These are phyloP conservation scores for Salvia rosmarinus DNA, from an alignment of 257 asterid species.

Conservation along the genomic window DNA sequence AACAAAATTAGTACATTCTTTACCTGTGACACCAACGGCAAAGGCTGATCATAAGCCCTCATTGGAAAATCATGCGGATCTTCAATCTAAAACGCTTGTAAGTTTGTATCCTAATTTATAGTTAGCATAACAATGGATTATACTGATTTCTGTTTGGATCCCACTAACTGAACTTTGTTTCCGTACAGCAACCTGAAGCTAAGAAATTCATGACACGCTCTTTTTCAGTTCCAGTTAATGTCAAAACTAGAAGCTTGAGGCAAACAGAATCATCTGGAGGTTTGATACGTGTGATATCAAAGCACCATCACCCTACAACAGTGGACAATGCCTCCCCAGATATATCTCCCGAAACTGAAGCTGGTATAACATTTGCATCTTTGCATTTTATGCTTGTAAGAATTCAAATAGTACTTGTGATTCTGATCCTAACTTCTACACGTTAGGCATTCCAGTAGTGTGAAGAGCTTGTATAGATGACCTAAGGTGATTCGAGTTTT, in stretches of 20 bases:
- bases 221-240: constrained; percentile 83
- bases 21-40: constrained; percentile 78
- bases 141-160: constrained; percentile 5
- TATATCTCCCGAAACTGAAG: constrained; percentile 51
- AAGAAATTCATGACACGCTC: constrained; percentile 71
- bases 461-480: constrained; percentile 13
- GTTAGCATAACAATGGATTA: constrained; percentile 8
- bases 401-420: neutral
- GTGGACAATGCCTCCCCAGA: constrained; percentile 55
- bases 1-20: constrained; percentile 64
- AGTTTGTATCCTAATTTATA: constrained; percentile 34
- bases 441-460: constrained; percentile 10
- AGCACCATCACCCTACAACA: constrained; percentile 47
- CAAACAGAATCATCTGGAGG: constrained; percentile 71
- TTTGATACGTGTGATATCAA: constrained; percentile 83
- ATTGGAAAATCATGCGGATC: constrained; percentile 48
- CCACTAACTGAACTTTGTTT: constrained; percentile 38
- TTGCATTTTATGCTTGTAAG: neutral
- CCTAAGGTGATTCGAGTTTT: neutral
- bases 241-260: constrained; percentile 72
- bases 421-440: constrained; percentile 13
- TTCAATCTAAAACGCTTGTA: constrained; percentile 52
- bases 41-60: constrained; percentile 46
- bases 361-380: constrained; percentile 48
- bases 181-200: constrained; percentile 56